Evolutionary conservation across 352 stramenopile genomes (phyloP), one percentile per base, ranked within the genome.

Genomic region (Globisporangium polare): DNA sequence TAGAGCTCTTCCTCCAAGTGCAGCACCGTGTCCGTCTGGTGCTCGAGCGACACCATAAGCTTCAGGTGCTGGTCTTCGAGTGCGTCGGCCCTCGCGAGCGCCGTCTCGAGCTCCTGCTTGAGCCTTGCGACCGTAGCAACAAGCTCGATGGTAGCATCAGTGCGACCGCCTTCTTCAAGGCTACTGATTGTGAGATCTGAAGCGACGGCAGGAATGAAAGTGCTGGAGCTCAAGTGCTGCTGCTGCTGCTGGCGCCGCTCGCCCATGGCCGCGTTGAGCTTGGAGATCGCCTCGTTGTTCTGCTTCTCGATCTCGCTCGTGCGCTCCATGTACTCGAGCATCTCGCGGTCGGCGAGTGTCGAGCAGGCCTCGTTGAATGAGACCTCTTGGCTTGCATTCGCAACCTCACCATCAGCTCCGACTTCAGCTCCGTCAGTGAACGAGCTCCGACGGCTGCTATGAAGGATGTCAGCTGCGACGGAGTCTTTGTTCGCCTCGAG

Each of bases 51-150:
- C 31, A 66, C 4, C 60, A 66, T 56, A 31, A 60, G 60, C 52
- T 66, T 66, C 60, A 60, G 27, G 58, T 64, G 37, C n/a, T 63
- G 52, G 17, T 72, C 57, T 33, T 69, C 62, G 9, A 72, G 51
- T 0, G 20, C 41, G 17, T 62, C 65, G 20, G 45, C 41, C 6
- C 60, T 56, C 12, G 12, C 27, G 5, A 68, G 54, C 1, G 65
- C 60, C 2, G 20, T 33, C 2, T 57, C 24, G 2, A 71, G 60
- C 33, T 71, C 61, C 12, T 24, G 4, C 5, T 57, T 59, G 41
- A 67, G 8, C 3, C 26, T 42, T 20, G 45, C 18, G 37, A 61
- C 41, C 4, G 22, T 22, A 6, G 20, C 6, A 7, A 2, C 4
- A 20, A 2, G 33, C 15, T 39, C 33, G 4, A 9, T 9, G 15